Evolutionary conservation across 306 rosid genomes (phyloP), one percentile per base, ranked within the genome.

Genomic region (Mimosa pudica): DNA sequence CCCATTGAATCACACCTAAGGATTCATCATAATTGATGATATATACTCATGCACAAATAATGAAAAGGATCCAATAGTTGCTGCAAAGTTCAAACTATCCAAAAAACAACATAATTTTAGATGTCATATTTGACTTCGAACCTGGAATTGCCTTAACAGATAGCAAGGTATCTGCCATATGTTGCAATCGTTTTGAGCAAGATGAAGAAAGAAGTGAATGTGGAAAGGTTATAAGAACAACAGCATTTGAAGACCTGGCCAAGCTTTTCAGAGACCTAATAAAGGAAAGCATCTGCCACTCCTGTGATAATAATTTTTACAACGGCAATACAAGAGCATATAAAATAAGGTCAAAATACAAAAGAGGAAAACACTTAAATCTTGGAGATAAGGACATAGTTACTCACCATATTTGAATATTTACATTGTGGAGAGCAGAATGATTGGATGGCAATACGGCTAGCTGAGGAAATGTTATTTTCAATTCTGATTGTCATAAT

Each of bases 231-330:
- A 92, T 88, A 42, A 94, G 82, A 69, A 89, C 89, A 76, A 92
- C 93, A 17, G 92, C 95, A 83, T 92, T 94, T 73, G 95, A 94
- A 70, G 91, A 84, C 51, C 89, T 80, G 45, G 79, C 57, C 94
- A 88, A 83, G 85, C 89, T 81, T 86, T 85, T 92, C 41, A 94
- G 79, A 80, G 92, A 90, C 82, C 88, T 87, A 74, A 94, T 71
- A 80, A 92, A 92, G 69, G 97, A 92, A 81, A 91, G 92, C 91
- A 91, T 89, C 79, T 89, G 90, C 97, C 97, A 94, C 84, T 90
- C 97, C 98, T 94, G 85, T 79, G 84, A 86, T 70, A 54, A 45
- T 12, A 2, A 78, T 24, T 45, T 12, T 54, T 38, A 62, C 14
- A 41, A 17, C 17, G 7, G 62, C 72, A 77, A 72, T 44, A 12